Evolutionary conservation across 1,284 basidiomycete genomes (phyloP).

Genomic region (Moniliella sp.): DNA sequence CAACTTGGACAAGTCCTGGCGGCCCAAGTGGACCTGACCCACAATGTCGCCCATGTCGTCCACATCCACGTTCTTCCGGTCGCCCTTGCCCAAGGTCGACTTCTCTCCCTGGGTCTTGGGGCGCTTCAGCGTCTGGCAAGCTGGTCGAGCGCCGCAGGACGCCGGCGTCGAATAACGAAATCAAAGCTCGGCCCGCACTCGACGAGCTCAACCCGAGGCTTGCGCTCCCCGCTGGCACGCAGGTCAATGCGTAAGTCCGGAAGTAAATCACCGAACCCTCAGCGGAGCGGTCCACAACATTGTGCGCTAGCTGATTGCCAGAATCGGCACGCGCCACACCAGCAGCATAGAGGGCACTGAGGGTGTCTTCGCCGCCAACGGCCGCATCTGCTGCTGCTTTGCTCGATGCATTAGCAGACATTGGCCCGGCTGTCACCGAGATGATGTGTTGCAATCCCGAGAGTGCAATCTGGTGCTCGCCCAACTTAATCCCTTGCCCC

Average conservation of each 20-base stretch:
- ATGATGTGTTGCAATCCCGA: conserved; percentile 76
- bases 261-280: conserved; percentile 57
- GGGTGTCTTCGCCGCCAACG: too few species aligned
- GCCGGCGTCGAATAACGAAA: conserved; percentile 54
- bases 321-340: too few species aligned
- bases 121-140: conserved; percentile 58
- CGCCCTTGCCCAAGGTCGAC: conserved; percentile 49
- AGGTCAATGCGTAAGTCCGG: conserved; percentile 61
- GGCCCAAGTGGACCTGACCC: conserved; percentile 66
- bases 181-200: conserved; percentile 84
- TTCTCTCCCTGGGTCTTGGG: conserved; percentile 59
- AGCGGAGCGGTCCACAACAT: conserved; percentile 36
- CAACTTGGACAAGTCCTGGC: conserved; percentile 65
- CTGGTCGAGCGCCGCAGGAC: conserved; percentile 53
- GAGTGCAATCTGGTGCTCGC: conserved; percentile 56
- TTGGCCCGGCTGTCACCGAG: conserved; percentile 30
- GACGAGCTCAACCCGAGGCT: conserved; percentile 57
- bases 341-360: conserved; percentile 3
- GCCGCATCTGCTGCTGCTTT: too few species aligned
- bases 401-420: too few species aligned
- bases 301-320: conserved; percentile 36
- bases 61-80: conserved; percentile 62
- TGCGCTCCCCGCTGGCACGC: conserved; percentile 44
- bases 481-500: conserved; percentile 54
- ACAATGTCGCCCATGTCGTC: conserved; percentile 95